These are phyloP conservation scores for Clarireedia sp. DNA, from an alignment of 2,329 filamentous ascomycete genomes.

Conservation along the genomic window DNA sequence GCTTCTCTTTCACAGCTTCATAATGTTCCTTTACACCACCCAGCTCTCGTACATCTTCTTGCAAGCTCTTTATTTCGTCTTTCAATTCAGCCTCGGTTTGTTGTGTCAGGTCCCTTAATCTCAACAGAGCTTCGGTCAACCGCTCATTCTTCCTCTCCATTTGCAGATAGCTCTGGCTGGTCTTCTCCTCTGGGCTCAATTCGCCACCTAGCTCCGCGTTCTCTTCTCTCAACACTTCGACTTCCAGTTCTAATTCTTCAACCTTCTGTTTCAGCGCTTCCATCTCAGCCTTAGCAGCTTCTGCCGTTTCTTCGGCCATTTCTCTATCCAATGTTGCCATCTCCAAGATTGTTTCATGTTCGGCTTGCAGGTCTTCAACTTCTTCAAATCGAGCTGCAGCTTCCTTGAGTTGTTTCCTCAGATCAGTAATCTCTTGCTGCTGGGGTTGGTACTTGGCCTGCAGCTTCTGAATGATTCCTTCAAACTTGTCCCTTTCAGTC, in stretches of 20 bases:
- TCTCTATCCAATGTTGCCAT: constrained; percentile 84
- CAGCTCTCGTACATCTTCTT: constrained; percentile 65
- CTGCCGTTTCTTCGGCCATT: constrained; percentile 91
- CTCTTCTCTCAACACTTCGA: constrained; percentile 80
- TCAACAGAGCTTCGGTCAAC: constrained; percentile 74
- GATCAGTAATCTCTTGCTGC: constrained; percentile 67
- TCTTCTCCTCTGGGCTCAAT: constrained; percentile 80
- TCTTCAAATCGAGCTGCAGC: constrained; percentile 60
- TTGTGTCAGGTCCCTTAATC: constrained; percentile 78
- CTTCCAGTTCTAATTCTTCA: constrained; percentile 81
- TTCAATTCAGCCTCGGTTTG: constrained; percentile 75
- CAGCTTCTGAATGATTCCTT: constrained; percentile 81
- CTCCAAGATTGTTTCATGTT: constrained; percentile 79
- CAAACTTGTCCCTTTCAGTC: constrained; percentile 68
- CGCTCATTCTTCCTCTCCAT: constrained; percentile 87
- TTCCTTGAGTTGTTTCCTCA: constrained; percentile 73
- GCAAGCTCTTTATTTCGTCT: constrained; percentile 64
- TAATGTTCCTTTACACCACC: constrained; percentile 60
- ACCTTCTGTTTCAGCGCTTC: constrained; percentile 66
- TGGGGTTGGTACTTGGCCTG: constrained; percentile 83
- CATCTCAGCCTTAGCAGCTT: constrained; percentile 72
- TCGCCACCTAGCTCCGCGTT: constrained; percentile 76
- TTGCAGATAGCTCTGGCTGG: constrained; percentile 81
- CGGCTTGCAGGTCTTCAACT: constrained; percentile 67
- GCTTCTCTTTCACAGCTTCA: constrained; percentile 61